phyloP scores from a whole-genome alignment of 2,329 filamentous ascomycete genomes.

The Thelonectria blattea region DNA sequence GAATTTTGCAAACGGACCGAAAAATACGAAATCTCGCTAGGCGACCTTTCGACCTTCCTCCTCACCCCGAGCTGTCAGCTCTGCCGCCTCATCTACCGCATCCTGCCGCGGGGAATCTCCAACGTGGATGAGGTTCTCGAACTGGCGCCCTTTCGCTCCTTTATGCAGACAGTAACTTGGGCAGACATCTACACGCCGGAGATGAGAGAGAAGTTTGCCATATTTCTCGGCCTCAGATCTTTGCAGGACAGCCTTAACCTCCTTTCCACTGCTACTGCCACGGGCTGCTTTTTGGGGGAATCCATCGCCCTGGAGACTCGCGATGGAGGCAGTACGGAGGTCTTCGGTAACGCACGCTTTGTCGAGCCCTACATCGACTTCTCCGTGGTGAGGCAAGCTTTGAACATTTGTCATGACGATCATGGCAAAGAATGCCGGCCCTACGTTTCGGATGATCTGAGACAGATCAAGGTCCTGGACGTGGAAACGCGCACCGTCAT shows the following conservation, averaged over 20 bases:
- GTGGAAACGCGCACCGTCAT: not conserved
- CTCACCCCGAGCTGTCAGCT: conserved; percentile 1
- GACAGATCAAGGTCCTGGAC: not conserved
- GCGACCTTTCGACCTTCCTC: not conserved
- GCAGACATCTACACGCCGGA: not conserved
- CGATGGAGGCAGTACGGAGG: not conserved
- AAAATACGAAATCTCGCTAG: not conserved
- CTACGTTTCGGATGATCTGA: not conserved
- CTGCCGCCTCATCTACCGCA: conserved; percentile 7
- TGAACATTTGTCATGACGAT: not conserved
- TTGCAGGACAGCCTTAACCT: not conserved
- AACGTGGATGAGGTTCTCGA: not conserved
- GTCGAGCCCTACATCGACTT: not conserved
- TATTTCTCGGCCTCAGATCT: not conserved
- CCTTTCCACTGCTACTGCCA: too few relatives aligned
- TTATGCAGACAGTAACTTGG: not conserved
- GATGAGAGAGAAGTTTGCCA: not conserved
- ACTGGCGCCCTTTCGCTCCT: not conserved
- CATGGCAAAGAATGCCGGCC: not conserved
- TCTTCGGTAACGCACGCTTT: not conserved
- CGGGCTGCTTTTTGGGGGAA: not conserved
- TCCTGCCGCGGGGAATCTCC: not conserved
- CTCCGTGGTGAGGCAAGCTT: not conserved
- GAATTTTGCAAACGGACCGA: not conserved
- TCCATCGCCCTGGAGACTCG: not conserved